phyloP scores from a whole-genome alignment of 2,329 filamentous ascomycete genomes.

The Botrytis squamosa region DNA sequence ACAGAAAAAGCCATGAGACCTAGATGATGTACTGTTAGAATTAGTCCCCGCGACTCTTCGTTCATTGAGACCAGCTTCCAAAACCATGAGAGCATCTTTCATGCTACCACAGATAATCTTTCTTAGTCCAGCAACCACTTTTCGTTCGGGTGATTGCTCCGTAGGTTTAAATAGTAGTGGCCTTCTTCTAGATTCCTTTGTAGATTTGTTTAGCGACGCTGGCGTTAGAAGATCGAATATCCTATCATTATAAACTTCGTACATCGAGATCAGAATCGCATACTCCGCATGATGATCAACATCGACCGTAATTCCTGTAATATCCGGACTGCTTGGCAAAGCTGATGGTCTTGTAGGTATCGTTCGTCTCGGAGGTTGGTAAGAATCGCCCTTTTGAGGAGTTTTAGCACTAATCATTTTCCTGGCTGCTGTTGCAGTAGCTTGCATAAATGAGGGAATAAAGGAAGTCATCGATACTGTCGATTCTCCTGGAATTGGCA shows the following conservation, averaged over 20 bases:
- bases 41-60: slow-evolving; percentile 85
- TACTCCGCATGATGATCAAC: slow-evolving; percentile 74
- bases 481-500: slow-evolving; percentile 20
- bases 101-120: slow-evolving; percentile 85
- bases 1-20: slow-evolving; percentile 95
- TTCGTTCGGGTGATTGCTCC: slow-evolving; percentile 83
- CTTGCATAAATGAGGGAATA: slow-evolving; percentile 37
- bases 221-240: slow-evolving; percentile 89
- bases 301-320: slow-evolving; percentile 66
- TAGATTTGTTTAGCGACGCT: slow-evolving; percentile 56
- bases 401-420: slow-evolving; percentile 39
- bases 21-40: slow-evolving; percentile 87
- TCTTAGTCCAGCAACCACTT: slow-evolving; percentile 85
- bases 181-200: slow-evolving; percentile 72
- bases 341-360: slow-evolving; percentile 67
- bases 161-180: slow-evolving; percentile 90
- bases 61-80: slow-evolving; percentile 87
- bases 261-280: slow-evolving; percentile 91
- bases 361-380: slow-evolving; percentile 55
- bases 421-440: slow-evolving; percentile 37
- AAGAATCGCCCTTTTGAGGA: slow-evolving; percentile 52
- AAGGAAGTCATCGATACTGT: slow-evolving; percentile 25
- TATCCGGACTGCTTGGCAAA: slow-evolving; percentile 71
- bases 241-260: slow-evolving; percentile 97
- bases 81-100: slow-evolving; percentile 80